Percentiles rank a stretch among this genome's conserved stretches.
These are phyloP conservation scores for Phylloporus sp. DNA, from an alignment of 768 basidiomycete species.

Conservation along the genomic window DNA sequence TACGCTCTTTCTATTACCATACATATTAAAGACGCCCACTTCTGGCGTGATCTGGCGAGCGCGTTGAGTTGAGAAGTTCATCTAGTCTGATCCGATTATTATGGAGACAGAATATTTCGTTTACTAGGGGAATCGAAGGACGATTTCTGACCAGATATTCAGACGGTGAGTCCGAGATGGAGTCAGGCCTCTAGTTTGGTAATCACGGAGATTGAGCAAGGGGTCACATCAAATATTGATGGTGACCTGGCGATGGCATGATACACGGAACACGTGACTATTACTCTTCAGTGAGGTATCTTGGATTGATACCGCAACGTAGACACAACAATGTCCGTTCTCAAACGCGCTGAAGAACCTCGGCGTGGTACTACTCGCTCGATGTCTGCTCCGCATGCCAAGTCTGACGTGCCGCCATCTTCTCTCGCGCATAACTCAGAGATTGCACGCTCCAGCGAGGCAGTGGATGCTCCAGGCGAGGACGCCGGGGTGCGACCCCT, in stretches of 20 bases:
- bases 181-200: too few species aligned
- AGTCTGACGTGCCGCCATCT: constrained; percentile 5
- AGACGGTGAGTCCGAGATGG: not conserved
- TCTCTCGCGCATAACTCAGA: constrained; percentile 2
- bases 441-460: constrained; percentile 2
- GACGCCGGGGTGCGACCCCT: constrained; percentile 33
- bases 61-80: not conserved
- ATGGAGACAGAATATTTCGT: not conserved
- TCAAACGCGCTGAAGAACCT: too few species aligned
- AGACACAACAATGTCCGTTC: too few species aligned
- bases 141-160: not conserved
- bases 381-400: constrained; percentile 9
- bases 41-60: not conserved
- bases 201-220: too few species aligned
- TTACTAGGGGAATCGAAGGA: not conserved
- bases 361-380: not conserved
- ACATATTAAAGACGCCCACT: not conserved
- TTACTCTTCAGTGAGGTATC: too few species aligned
- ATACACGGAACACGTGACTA: too few species aligned
- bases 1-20: not conserved
- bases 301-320: too few species aligned
- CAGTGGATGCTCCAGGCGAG: not conserved
- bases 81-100: constrained; percentile 11
- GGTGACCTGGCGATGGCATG: too few species aligned
- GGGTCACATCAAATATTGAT: too few species aligned